Base-by-base conservation (phyloP, 805 yeast species). In the Candida krabiensis region DNA sequence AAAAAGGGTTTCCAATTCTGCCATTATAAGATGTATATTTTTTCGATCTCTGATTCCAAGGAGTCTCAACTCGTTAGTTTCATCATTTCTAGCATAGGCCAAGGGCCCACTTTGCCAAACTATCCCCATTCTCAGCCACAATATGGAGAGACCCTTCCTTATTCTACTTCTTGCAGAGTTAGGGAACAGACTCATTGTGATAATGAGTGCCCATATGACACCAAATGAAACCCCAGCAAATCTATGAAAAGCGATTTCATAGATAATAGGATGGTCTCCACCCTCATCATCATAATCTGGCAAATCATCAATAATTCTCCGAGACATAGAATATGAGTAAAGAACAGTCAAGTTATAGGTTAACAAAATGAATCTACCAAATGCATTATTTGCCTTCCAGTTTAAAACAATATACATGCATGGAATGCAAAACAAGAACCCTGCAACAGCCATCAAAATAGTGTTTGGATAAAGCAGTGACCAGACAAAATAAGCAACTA, bases 61-160 rank as follows among this genome's bases (percentile, higher is more conserved):
- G 9, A 72, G 52, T 18, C 38, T 32, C 28, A 47, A 35, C 15
- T 58, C 60, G 4, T 41, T 37, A 38, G 59, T 41, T 24, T 44
- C 52, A 12, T 52, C 59, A 24, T 60, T 55, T n/a, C n/a, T n/a
- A n/a, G 57, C 61, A 35, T 65, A 73, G 13, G 70, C 73, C 44
- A 86, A 61, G 2, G 90, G 88, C 47, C 85, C 91, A 33, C 80
- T 66, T 48, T 81, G 82, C 95, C 95, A 86, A 7, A 80, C 71
- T 16, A 87, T 71, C 1, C 96, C 96, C 73, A 86, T 71, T 30
- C 89, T 67, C 28, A 87, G 64, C 95, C 95, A 87, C 16, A 86
- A 66, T 2, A 80, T 63, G 0, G 87, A 75, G 16, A 86, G 55
- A 0, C 87, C 86, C 19, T 70, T 68, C 41, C 85, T 78, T 42